Evolutionary conservation across 2,329 filamentous ascomycete species (phyloP).

Genomic region (Fusarium tricinctum): DNA sequence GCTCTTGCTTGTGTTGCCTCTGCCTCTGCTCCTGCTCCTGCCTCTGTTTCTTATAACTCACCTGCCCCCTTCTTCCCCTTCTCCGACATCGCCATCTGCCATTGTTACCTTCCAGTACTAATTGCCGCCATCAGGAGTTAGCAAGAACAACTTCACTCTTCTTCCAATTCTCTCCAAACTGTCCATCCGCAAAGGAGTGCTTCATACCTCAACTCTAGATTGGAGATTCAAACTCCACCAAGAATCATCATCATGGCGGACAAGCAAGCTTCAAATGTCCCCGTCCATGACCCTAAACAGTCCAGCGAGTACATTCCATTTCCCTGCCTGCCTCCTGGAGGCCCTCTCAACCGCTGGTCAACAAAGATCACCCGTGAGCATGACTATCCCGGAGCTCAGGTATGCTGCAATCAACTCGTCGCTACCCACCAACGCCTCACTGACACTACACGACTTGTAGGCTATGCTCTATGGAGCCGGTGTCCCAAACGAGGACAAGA

Average conservation of each 20-base stretch:
- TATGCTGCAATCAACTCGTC: constrained; percentile 53
- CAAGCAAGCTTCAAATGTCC: constrained; percentile 16
- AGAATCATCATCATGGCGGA: constrained; percentile 47
- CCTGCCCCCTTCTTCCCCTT: background rate
- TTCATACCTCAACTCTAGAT: background rate
- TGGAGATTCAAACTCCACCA: constrained; percentile 8
- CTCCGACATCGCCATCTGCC: constrained; percentile 8
- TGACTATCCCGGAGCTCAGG: constrained; percentile 93
- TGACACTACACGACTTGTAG: constrained; percentile 57
- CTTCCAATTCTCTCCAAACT: constrained; percentile 1
- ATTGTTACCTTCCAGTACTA: constrained; percentile 1
- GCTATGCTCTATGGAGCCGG: constrained; percentile 97
- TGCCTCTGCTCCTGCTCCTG: constrained; percentile 1
- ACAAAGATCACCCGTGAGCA: constrained; percentile 84
- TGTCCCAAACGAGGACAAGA: constrained; percentile 83
- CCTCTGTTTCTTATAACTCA: constrained; percentile 5
- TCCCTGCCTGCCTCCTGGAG: constrained; percentile 64
- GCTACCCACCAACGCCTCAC: background rate
- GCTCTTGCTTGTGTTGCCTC: constrained; percentile 3
- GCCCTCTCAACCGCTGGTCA: constrained; percentile 85
- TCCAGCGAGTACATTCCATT: constrained; percentile 69
- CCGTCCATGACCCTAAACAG: constrained; percentile 59
- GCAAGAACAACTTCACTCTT: background rate
- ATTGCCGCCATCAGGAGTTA: constrained; percentile 2
- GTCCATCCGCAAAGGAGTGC: background rate